Evolutionary conservation across 1,284 basidiomycete genomes (phyloP), one percentile per base, ranked within the genome.

Genomic region (Afroboletus lepidellus): DNA sequence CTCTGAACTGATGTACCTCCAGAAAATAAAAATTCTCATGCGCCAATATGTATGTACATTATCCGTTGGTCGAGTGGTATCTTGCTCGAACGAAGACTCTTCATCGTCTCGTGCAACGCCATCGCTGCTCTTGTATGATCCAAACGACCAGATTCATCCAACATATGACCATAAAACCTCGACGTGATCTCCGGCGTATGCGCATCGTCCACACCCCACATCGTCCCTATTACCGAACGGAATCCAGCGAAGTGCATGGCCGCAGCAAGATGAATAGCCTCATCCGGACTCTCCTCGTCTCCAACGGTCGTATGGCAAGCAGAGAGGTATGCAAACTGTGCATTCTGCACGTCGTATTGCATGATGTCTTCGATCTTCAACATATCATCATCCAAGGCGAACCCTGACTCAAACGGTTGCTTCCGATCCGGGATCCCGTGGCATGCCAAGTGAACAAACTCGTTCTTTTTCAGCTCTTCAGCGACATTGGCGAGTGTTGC

Each of bases 311-410:
- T 41, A 27, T 29, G 41, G 12, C n/a, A 29, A 2, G 25, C 39
- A 16, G 39, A 27, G 24, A 41, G 9, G 16, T n/a, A 27, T 8
- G 39, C 24, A 13, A 27, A 41, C 16, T 18, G 24, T 13, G 39
- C 24, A n/a, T 41, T 41, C 25, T 29, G 25, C 25, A 29, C 7
- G n/a, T 27, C 25, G 18, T 16, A 41, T 18, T 9, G 25, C 25
- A 41, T 27, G 18, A 29, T 12, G n/a, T 29, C 48, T 6, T 54
- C 41, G 6, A 70, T 41, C 4, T 45, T 59, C 12, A 66, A 44
- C 1, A 38, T 52, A 8, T 56, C 57, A 21, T 61, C 60, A 12
- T 57, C 29, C n/a, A 67, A 55, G 23, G 39, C 56, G 36, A 45
- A 38, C 5, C 41, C 42, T 3, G 36, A 50, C 1, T 58, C 47